Evolutionary conservation across 257 asterid species (phyloP).

Genomic region (Leptodermis oblonga): DNA sequence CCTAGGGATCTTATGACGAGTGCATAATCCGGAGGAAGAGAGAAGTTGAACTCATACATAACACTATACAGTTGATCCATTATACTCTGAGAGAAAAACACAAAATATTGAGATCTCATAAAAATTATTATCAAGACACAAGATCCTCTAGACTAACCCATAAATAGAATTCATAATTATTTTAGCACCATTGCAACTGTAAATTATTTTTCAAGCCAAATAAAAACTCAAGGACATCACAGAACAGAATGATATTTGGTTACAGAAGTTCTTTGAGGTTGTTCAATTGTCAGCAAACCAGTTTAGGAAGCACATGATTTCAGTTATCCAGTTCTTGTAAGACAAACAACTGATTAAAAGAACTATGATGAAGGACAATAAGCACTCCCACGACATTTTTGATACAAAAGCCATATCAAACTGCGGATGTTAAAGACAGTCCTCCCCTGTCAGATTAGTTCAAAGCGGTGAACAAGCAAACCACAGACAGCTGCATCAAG

Average conservation of each 20-base stretch:
- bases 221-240: not conserved
- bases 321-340: not conserved
- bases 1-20: slow-evolving; percentile 94
- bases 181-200: not conserved
- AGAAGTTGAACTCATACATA: slow-evolving; percentile 90
- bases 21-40: slow-evolving; percentile 98
- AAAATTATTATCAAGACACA: not conserved
- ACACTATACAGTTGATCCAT: slow-evolving; percentile 80
- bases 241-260: not conserved
- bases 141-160: slow-evolving; percentile 1
- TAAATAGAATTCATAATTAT: not conserved
- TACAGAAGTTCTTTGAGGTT: not conserved
- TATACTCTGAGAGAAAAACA: slow-evolving; percentile 59
- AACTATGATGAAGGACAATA: not conserved
- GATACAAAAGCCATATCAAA: not conserved
- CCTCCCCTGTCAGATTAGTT: not conserved
- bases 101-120: not conserved
- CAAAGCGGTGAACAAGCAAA: not conserved
- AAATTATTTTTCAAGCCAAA: not conserved
- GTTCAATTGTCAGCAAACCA: not conserved
- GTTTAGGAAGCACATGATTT: not conserved
- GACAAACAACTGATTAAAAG: not conserved
- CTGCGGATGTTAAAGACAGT: not conserved
- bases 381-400: not conserved
- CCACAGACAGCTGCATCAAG: not conserved